These are phyloP conservation scores for Globisporangium iwayamae DNA, from an alignment of 352 stramenopile species.

Conservation along the genomic window DNA sequence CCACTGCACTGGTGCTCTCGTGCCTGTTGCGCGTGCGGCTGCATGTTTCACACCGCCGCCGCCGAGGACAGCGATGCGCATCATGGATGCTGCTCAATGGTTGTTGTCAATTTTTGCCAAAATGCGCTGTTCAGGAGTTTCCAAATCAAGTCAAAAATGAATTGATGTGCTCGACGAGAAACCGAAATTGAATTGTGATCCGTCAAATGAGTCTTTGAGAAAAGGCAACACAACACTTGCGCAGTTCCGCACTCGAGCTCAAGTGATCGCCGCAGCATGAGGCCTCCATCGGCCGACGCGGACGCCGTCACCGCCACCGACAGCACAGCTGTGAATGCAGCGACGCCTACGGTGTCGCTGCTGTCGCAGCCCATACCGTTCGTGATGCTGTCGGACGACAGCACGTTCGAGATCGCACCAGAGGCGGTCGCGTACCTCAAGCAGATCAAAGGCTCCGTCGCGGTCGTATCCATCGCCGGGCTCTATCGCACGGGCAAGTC, in stretches of 20 bases:
- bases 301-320: neutral
- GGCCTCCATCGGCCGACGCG: neutral
- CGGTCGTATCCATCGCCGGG: conserved; percentile 65
- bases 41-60: neutral
- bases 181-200: conserved; percentile 4
- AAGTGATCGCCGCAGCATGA: conserved; percentile 6
- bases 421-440: conserved; percentile 65
- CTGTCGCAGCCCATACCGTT: conserved; percentile 48
- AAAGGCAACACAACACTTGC: conserved; percentile 5
- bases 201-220: neutral
- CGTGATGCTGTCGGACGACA: conserved; percentile 66
- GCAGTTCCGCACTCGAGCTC: neutral
- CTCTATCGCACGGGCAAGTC: conserved; percentile 82
- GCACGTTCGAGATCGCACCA: conserved; percentile 50
- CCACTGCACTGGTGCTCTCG: neutral
- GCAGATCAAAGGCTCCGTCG: conserved; percentile 52
- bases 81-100: neutral
- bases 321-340: neutral
- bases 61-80: conserved; percentile 5
- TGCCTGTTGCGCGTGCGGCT: neutral
- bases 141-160: neutral
- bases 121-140: neutral
- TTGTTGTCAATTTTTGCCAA: neutral
- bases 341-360: neutral
- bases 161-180: neutral